Conservation (phyloP, 2,329 filamentous ascomycete genomes). For the Ophiostoma australiae region DNA sequence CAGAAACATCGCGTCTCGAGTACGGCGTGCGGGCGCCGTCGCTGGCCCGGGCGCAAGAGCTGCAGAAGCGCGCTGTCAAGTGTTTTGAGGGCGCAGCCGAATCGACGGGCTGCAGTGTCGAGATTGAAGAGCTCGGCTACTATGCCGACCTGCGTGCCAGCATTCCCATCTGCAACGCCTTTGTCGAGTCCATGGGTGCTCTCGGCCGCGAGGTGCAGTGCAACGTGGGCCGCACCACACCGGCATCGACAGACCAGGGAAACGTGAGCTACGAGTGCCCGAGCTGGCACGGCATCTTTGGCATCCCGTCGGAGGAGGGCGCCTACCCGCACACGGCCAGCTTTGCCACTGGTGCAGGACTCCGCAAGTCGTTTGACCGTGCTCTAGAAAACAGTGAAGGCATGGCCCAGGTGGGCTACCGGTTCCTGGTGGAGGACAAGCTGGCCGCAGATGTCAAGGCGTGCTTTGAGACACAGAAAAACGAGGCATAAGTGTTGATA, state of each 20-base stretch:
- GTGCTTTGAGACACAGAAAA: conserved; percentile 34
- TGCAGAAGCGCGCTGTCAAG: conserved; percentile 31
- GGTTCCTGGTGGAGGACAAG: conserved; percentile 22
- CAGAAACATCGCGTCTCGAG: conserved; percentile 37
- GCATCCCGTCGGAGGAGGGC: conserved; percentile 21
- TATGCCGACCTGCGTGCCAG: conserved; percentile 34
- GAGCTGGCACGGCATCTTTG: conserved; percentile 41
- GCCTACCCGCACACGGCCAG: conserved; percentile 21
- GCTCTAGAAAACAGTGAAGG: conserved; percentile 23
- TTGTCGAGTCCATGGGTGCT: conserved; percentile 29
- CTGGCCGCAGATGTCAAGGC: conserved; percentile 32
- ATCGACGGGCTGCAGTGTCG: conserved; percentile 34
- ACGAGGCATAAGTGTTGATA: neutral
- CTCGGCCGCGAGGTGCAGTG: conserved; percentile 29
- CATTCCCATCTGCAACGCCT: conserved; percentile 42
- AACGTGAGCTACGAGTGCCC: conserved; percentile 44
- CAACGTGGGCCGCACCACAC: conserved; percentile 36
- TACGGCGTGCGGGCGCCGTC: conserved; percentile 33
- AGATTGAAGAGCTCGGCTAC: conserved; percentile 30
- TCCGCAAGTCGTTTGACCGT: conserved; percentile 20
- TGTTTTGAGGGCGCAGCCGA: conserved; percentile 37
- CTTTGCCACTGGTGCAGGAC: conserved; percentile 21
- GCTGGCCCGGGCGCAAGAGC: conserved; percentile 34
- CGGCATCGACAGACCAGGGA: conserved; percentile 54
- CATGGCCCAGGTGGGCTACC: conserved; percentile 21